Percentiles rank a stretch among this genome's conserved stretches.
phyloP scores from a whole-genome alignment of 139 green algal species.

The Eudorina sp. region DNA sequence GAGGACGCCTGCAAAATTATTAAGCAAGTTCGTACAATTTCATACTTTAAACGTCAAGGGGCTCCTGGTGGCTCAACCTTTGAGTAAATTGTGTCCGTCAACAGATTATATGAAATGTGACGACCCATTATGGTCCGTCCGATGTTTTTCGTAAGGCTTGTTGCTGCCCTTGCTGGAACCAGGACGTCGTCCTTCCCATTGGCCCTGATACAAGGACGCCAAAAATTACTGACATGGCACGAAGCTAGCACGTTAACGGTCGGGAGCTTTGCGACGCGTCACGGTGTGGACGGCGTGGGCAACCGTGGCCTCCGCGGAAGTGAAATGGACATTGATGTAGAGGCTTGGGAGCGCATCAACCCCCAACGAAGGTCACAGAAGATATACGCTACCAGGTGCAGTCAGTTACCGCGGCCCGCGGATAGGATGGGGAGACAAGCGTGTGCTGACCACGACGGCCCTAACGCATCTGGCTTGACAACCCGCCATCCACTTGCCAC shows the following conservation, averaged over 20 bases:
- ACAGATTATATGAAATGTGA: too few relatives aligned
- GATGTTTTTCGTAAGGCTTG: not conserved
- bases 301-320: not conserved
- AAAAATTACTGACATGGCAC: not conserved
- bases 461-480: too few relatives aligned
- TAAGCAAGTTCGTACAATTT: too few relatives aligned
- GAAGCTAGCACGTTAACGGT: not conserved
- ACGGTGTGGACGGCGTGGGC: not conserved
- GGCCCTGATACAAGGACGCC: not conserved
- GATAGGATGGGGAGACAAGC: too few relatives aligned
- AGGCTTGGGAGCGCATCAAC: not conserved
- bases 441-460: too few relatives aligned
- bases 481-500: too few relatives aligned
- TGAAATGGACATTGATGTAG: not conserved
- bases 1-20: too few relatives aligned
- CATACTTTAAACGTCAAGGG: too few relatives aligned
- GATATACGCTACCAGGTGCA: not conserved
- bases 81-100: too few relatives aligned
- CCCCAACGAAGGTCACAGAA: conserved; percentile 6
- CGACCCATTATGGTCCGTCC: not conserved
- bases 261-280: not conserved
- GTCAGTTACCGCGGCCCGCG: too few relatives aligned
- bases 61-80: too few relatives aligned
- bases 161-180: too few relatives aligned
- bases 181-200: not conserved